These are phyloP conservation scores for Symbiodinium pilosum DNA, from an alignment of 73 alveolate genomes.

Conservation along the genomic window DNA sequence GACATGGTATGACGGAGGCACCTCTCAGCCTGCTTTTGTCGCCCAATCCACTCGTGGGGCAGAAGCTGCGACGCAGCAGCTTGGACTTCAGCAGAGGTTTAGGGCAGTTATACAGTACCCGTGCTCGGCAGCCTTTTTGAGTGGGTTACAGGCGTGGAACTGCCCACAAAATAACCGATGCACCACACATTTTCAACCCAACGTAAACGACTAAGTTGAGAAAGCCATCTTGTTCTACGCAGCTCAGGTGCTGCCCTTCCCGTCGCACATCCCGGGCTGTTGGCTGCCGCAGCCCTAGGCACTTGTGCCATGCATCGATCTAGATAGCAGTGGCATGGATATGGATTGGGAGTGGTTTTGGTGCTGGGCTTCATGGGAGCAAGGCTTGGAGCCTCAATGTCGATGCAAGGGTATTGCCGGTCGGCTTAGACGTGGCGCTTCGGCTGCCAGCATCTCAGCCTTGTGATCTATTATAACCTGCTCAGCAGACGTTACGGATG, in stretches of 20 bases:
- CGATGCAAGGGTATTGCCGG: neutral
- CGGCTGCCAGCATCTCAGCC: neutral
- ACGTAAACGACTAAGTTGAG: too few species aligned
- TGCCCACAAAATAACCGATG: too few species aligned
- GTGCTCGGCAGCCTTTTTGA: too few species aligned
- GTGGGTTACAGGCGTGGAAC: too few species aligned
- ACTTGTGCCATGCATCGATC: neutral
- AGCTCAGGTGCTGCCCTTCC: neutral
- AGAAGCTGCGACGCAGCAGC: neutral
- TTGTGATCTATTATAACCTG: too few species aligned
- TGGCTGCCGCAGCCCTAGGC: neutral
- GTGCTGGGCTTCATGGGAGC: neutral
- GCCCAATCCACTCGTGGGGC: slow-evolving; percentile 82
- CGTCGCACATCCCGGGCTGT: neutral
- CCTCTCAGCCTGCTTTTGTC: slow-evolving; percentile 42
- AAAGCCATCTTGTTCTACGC: too few species aligned
- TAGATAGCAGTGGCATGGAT: neutral
- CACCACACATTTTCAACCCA: too few species aligned
- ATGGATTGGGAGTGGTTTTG: neutral
- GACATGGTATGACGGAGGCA: neutral
- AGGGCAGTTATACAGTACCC: too few species aligned
- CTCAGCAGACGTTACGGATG: too few species aligned
- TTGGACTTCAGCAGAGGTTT: too few species aligned
- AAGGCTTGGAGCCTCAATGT: neutral
- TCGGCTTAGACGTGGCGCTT: neutral